Evolutionary conservation across 306 rosid genomes (phyloP).

Genomic region (Malus asiatica): DNA sequence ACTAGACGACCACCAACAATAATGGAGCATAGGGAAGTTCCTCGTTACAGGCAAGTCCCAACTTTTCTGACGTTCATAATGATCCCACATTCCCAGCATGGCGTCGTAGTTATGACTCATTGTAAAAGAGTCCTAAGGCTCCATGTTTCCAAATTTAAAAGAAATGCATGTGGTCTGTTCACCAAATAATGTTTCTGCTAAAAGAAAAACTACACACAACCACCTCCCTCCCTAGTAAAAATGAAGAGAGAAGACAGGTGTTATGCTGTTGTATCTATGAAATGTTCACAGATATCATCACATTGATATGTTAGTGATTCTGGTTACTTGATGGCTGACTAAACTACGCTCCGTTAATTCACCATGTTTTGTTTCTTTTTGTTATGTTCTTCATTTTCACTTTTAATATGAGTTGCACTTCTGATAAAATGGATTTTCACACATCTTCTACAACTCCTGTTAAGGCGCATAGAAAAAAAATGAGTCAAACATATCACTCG

Average conservation of each 20-base stretch:
- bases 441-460: neutral
- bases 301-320: neutral
- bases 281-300: neutral
- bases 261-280: neutral
- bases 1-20: conserved; percentile 28
- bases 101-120: neutral
- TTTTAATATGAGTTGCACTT: neutral
- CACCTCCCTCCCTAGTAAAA: neutral
- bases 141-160: neutral
- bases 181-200: neutral
- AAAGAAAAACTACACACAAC: neutral
- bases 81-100: neutral
- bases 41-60: conserved; percentile 53
- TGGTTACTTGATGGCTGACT: neutral
- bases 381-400: neutral
- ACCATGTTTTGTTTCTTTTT: neutral
- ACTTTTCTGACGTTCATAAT: neutral
- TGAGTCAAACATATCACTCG: neutral
- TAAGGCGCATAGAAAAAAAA: neutral
- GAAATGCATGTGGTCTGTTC: neutral
- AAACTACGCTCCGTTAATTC: neutral
- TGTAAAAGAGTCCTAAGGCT: neutral
- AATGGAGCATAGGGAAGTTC: conserved; percentile 32
- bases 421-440: neutral
- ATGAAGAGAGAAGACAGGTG: neutral